These are phyloP conservation scores for Starmerella sp. DNA, from an alignment of 805 yeast genomes.

Conservation along the genomic window DNA sequence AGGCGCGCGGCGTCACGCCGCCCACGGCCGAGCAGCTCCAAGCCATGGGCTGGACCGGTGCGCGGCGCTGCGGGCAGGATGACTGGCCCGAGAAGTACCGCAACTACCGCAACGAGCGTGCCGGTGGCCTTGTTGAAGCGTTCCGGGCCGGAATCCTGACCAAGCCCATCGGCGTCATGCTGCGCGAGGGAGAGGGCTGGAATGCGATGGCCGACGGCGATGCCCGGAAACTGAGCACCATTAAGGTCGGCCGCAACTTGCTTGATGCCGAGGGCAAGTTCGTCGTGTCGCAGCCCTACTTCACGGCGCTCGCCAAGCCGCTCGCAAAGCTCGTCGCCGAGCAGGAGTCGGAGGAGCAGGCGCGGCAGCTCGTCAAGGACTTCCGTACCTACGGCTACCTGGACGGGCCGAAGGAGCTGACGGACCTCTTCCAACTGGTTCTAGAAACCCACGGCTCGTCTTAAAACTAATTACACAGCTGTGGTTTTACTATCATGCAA, in stretches of 20 bases:
- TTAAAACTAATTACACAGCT: too few relatives aligned
- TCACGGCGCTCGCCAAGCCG: slow-evolving; percentile 11
- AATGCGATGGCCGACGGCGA: slow-evolving; percentile 17
- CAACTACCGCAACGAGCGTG: slow-evolving; percentile 47
- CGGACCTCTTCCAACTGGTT: slow-evolving; percentile 18
- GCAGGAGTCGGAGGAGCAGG: slow-evolving; percentile 10
- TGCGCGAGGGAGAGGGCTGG: slow-evolving; percentile 77
- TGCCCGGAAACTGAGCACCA: not conserved
- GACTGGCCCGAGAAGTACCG: slow-evolving; percentile 64
- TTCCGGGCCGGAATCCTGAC: slow-evolving; percentile 60
- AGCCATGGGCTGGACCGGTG: slow-evolving; percentile 88
- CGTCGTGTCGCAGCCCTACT: slow-evolving; percentile 19
- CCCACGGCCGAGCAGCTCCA: slow-evolving; percentile 44
- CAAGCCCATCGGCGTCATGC: slow-evolving; percentile 44
- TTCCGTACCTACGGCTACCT: slow-evolving; percentile 26
- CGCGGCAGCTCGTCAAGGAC: slow-evolving; percentile 14
- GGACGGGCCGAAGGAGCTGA: slow-evolving; percentile 21
- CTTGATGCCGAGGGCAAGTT: slow-evolving; percentile 21
- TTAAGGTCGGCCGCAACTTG: slow-evolving; percentile 13
- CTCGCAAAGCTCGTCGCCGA: slow-evolving; percentile 5
- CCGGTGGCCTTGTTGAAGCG: slow-evolving; percentile 63
- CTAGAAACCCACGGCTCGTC: not conserved
- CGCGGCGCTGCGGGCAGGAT: slow-evolving; percentile 57
- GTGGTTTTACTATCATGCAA: not conserved
- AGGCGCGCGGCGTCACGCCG: not conserved